phyloP scores from a whole-genome alignment of 2,329 filamentous ascomycete species.

The Fonsecaea pedrosoi region DNA sequence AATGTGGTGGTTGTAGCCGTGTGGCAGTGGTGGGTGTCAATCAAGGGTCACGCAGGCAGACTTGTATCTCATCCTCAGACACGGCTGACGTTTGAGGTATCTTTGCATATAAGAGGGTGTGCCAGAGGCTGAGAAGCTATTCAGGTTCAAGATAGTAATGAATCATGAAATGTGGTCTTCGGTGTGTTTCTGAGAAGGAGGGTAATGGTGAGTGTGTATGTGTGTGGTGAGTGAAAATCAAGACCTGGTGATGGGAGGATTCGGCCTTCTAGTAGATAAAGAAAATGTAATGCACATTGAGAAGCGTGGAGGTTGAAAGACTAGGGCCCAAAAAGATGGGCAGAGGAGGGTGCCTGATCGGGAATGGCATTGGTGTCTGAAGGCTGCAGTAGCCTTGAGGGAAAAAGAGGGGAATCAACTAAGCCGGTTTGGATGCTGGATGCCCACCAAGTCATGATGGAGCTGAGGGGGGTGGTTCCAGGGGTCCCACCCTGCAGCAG shows the following conservation, averaged over 20 bases:
- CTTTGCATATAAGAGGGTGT: constrained; percentile 2
- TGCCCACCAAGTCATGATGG: constrained; percentile 2
- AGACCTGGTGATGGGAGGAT: constrained; percentile 19
- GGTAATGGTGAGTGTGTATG: background rate
- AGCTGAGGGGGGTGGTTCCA: background rate
- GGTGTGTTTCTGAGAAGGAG: background rate
- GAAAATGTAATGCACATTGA: constrained; percentile 16
- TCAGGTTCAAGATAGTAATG: background rate
- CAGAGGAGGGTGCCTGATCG: constrained; percentile 20
- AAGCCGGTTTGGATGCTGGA: background rate
- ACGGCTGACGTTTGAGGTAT: constrained; percentile 30
- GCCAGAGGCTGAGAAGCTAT: constrained; percentile 4
- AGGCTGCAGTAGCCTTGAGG: constrained; percentile 18
- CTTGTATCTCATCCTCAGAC: constrained; percentile 27
- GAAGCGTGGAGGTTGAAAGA: constrained; percentile 15
- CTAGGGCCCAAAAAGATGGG: background rate
- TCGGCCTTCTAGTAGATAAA: constrained; percentile 15
- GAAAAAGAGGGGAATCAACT: constrained; percentile 19
- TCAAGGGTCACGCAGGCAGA: constrained; percentile 33
- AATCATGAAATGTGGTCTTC: constrained; percentile 7
- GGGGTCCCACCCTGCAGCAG: constrained; percentile 4
- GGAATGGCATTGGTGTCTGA: constrained; percentile 19
- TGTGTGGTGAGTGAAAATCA: constrained; percentile 6
- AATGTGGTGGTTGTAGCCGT: constrained; percentile 14
- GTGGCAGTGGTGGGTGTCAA: constrained; percentile 32